These are phyloP conservation scores for Melanopsichium pennsylvanicum DNA, from an alignment of 1,284 basidiomycete genomes.

Conservation along the genomic window DNA sequence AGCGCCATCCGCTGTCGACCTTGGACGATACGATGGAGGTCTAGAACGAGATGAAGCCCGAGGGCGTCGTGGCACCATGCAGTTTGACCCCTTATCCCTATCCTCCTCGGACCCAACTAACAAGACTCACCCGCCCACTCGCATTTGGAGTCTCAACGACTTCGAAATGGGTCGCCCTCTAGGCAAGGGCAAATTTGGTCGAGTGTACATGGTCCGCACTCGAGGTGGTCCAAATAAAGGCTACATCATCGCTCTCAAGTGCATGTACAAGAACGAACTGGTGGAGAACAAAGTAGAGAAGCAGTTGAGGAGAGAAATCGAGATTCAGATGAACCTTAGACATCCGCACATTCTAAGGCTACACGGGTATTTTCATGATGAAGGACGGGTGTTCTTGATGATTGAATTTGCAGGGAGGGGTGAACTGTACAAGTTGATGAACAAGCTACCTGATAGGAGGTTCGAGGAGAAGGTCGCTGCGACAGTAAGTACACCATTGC, in stretches of 20 bases:
- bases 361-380: constrained; percentile 97
- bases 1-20: constrained; percentile 37
- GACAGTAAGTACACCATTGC: constrained; percentile 65
- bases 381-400: constrained; percentile 97
- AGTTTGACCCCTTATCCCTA: constrained; percentile 28
- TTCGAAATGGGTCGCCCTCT: constrained; percentile 96
- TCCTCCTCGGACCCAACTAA: constrained; percentile 27
- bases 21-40: constrained; percentile 65
- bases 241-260: constrained; percentile 96
- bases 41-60: constrained; percentile 65
- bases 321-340: constrained; percentile 96
- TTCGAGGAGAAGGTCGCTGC: constrained; percentile 88
- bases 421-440: constrained; percentile 93
- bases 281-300: constrained; percentile 77
- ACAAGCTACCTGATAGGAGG: constrained; percentile 73
- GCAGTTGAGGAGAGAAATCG: constrained; percentile 94
- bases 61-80: constrained; percentile 52
- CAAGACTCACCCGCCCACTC: constrained; percentile 52
- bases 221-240: constrained; percentile 68
- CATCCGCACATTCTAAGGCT: constrained; percentile 94
- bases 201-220: constrained; percentile 97
- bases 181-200: constrained; percentile 98
- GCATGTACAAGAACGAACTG: constrained; percentile 95
- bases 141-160: constrained; percentile 78
- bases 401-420: constrained; percentile 95